Base-by-base conservation (phyloP, 2,329 filamentous ascomycete genomes). In the Aureobasidium pullulans region DNA sequence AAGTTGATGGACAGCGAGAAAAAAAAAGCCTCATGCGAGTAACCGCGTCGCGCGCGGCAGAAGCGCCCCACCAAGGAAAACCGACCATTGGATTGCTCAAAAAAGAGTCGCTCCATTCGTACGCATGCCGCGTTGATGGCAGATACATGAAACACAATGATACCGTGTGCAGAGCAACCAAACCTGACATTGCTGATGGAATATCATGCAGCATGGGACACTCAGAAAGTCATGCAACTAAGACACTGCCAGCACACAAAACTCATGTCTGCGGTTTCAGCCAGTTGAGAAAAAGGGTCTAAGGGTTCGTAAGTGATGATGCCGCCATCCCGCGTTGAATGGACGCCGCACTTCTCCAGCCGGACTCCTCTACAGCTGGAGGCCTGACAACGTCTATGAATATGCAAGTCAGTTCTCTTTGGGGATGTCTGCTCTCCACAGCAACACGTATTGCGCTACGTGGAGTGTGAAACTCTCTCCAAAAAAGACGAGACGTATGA, bases 311-410 rank as follows among this genome's bases (percentile, higher is more conserved):
- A 15, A 40, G 36, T 16, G 6, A 29, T 29, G 36, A 52, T 52
- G 36, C 47, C 48, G 48, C 48, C 36, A 31, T 52, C 48, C 48
- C 48, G 48, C 48, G 47, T 40, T 16, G 7, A 40, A 52, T 43
- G 37, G 50, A 13, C 37, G 50, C 50, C 50, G 50, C 50, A 43
- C 39, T 54, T 43, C 48, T 52, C 48, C 48, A 52, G 48, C 48
- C 48, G 48, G 36, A 23, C 50, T 40, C 8, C 37, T 54, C 37
- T 40, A 54, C 50, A 54, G 50, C 50, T 53, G 50, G 50, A 54
- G 28, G 50, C 50, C 50, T 54, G 8, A 54, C 5, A 43, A 52
- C 16, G 13, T 31, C 48, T 19, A 23, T 36, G 31, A 36, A 23
- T 36, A 52, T 54, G 50, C 50, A 54, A 42, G 50, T 40, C 39